Evolutionary conservation across 108 stramenopile genomes (phyloP), one percentile per base, ranked within the genome.

Genomic region (Schizochytrium sp.): DNA sequence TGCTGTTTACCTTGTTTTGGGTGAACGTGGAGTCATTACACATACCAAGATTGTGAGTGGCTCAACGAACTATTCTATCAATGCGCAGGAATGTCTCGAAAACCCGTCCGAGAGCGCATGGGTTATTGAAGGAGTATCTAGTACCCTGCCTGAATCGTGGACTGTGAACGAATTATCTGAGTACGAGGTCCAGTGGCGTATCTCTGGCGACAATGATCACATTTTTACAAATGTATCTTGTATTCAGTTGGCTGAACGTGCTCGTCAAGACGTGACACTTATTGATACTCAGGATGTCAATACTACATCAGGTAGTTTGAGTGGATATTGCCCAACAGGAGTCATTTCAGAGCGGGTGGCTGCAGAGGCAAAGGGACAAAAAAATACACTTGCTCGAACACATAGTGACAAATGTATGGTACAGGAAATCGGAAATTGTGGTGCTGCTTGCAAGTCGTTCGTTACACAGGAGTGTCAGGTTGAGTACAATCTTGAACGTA

Each of bases 401-500:
- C 76, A 55, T 53, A 49, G 53, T 40, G 8, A 47, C 3, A 55
- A 1, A 55, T 83, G 76, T 2, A 5, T 83, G 76, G 28, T n/a
- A 2, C 28, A 38, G 76, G 53, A 83, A 10, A 17, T 83, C 15
- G 50, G 50, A n/a, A 53, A 83, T 47, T 55, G 47, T 2, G 50
- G 53, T 13, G 38, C 47, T 13, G 76, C 76, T 38, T 83, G 76
- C 76, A 49, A 55, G 10, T 10, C 47, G 28, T 55, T 83, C 28
- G 76, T 83, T 47, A 83, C 47, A n/a, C 50, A 83, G 15, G 50
- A 83, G 5, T 83, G 76, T 4, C 64, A 69, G 64, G 15, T 69
- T 44, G 64, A 69, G 42, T 69, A 69, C 64, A 69, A 69, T 44
- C 64, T 69, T 15, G 64, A 12, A 7, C 64, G 64, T 44, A 69